Percentiles rank a stretch among this genome's conserved stretches.
phyloP scores from a whole-genome alignment of 2,329 filamentous ascomycete genomes.

The Teratosphaeria viscida region DNA sequence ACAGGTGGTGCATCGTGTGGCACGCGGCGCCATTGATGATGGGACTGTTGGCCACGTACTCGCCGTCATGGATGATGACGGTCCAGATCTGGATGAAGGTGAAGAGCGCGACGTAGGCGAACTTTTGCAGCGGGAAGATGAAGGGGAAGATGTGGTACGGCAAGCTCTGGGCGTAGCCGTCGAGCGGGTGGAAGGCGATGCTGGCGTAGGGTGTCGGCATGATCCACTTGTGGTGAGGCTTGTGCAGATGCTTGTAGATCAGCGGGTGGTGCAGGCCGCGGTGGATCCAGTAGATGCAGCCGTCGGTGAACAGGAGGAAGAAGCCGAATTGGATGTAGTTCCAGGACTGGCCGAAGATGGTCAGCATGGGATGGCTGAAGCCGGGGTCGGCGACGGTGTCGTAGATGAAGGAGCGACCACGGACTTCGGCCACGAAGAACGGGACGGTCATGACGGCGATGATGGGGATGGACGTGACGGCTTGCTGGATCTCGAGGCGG shows the following conservation, averaged over 20 bases:
- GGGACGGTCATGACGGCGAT: constrained; percentile 76
- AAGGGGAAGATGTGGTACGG: constrained; percentile 93
- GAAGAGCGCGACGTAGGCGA: constrained; percentile 77
- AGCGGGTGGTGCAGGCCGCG: constrained; percentile 69
- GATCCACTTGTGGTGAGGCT: constrained; percentile 99
- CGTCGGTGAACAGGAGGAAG: constrained; percentile 82
- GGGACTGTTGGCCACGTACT: constrained; percentile 85
- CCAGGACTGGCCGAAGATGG: constrained; percentile 42
- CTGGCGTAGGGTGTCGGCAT: constrained; percentile 91
- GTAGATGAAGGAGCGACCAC: constrained; percentile 79
- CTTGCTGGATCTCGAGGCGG: constrained; percentile 71
- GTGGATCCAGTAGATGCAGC: constrained; percentile 86
- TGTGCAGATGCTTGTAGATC: constrained; percentile 83
- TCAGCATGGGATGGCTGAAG: constrained; percentile 20
- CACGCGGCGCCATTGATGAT: constrained; percentile 90
- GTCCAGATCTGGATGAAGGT: constrained; percentile 95
- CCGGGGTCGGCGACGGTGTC: constrained; percentile 41
- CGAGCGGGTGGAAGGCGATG: constrained; percentile 88
- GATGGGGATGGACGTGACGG: constrained; percentile 63
- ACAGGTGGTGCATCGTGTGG: constrained; percentile 82
- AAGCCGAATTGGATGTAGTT: constrained; percentile 73
- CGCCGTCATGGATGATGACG: constrained; percentile 89
- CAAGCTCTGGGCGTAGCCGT: constrained; percentile 78
- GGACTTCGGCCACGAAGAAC: constrained; percentile 73
- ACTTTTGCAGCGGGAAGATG: constrained; percentile 84